Percentiles rank a stretch among this genome's conserved stretches.
Conservation (phyloP, 2,329 filamentous ascomycete species). For the Fusarium sp. region DNA sequence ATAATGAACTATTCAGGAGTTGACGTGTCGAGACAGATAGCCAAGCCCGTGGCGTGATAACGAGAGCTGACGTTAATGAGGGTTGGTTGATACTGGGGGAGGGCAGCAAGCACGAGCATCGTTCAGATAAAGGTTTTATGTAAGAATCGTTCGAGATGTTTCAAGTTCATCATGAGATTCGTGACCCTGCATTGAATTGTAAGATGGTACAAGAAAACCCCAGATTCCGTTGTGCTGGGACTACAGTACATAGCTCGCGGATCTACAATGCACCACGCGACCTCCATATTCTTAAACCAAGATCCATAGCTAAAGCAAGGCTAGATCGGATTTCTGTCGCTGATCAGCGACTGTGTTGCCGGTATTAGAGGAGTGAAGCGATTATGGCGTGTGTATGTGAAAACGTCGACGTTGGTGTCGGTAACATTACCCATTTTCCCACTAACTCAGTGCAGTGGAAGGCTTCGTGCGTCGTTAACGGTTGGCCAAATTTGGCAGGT, state of each 20-base stretch:
- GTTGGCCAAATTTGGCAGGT: slow-evolving; percentile 33
- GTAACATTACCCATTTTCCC: neutral
- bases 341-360: neutral
- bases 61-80: slow-evolving; percentile 2
- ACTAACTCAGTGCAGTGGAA: neutral
- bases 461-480: slow-evolving; percentile 7
- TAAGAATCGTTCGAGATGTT: slow-evolving; percentile 2
- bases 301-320: slow-evolving; percentile 4
- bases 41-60: slow-evolving; percentile 24
- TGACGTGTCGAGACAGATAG: slow-evolving; percentile 6
- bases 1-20: neutral
- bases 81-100: slow-evolving; percentile 15
- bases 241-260: neutral
- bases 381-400: neutral
- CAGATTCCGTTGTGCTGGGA: slow-evolving; percentile 25
- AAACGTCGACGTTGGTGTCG: slow-evolving; percentile 1
- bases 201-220: slow-evolving; percentile 18
- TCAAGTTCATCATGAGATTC: neutral
- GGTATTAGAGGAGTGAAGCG: neutral
- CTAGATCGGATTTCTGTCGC: neutral
- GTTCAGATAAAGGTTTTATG: slow-evolving; percentile 2
- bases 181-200: neutral
- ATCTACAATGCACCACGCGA: slow-evolving; percentile 22
- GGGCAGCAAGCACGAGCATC: slow-evolving; percentile 17
- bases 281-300: slow-evolving; percentile 16